Evolutionary conservation across 345 rosid genomes (phyloP), one percentile per base, ranked within the genome.

Genomic region (Turnera subulata): DNA sequence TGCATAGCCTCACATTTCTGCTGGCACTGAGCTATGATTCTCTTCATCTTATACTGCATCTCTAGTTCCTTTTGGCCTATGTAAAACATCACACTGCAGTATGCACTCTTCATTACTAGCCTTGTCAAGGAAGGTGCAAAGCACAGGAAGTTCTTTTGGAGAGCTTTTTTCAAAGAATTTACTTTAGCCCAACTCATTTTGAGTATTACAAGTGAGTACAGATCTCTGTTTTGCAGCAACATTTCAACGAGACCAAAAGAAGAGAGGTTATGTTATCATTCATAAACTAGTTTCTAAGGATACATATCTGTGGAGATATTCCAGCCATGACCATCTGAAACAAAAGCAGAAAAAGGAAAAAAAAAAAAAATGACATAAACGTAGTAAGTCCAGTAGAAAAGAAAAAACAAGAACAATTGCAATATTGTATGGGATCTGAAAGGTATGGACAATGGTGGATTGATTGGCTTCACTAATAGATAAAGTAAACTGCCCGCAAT

Each of bases 301-400:
- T 93, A 93, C 96, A 48, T 73, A 82, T 89, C 71, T 89, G 94
- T 24, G 99, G 97, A 70, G 99, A 87, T 32, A 89, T 51, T 64
- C 96, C 99, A 64, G 86, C 89, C 97, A 85, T 89, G 25, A 78
- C 94, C 96, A 81, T 93, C 99, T 93, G 85, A 67, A 70, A 61
- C 35, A 40, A 5, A 40, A 8, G 38, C 62, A 40, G 19, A 29
- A 39, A 64, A 20, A 14, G 11, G 23, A 17, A 69, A 26, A 25
- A 39, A 53, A 50, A 47, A 18, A 61, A 58, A n/a, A n/a, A n/a
- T n/a, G n/a, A n/a, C n/a, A n/a, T n/a, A n/a, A n/a, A n/a, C n/a
- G n/a, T n/a, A n/a, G n/a, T n/a, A n/a, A n/a, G n/a, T 21, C 44
- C 59, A 51, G 23, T 42, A 54, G 37, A 10, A n/a, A 25, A 46